Base-by-base conservation (phyloP, 495 filamentous ascomycete species). In the Pseudevernia furfuracea region DNA sequence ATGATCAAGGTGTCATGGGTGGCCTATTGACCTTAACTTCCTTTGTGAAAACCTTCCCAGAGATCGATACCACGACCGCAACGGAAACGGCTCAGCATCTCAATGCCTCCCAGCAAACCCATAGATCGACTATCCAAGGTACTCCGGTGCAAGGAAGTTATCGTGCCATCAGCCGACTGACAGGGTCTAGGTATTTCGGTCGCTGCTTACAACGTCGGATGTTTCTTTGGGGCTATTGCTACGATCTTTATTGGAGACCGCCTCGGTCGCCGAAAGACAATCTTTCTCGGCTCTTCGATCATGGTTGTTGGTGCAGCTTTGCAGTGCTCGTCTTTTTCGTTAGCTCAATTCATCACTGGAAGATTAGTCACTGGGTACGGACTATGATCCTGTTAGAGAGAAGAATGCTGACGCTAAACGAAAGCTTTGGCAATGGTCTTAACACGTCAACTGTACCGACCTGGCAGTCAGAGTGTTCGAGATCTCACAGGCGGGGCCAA, bases 391-490 rank as follows among this genome's bases (percentile, higher is more conserved):
- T 12, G 76, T 76, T 1, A 72, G 52, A 34, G 71, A 58, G 65
- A 61, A 71, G 14, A 6, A 3, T 34, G 34, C 59, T 67, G 30
- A 67, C 23, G n/a, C 25, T 21, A 55, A 44, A 25, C 11, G 21
- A 37, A 44, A 59, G 60, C 48, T 62, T 68, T 74, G 75, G 79
- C 44, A 84, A 84, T 63, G 82, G 83, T 52, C 80, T 88, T 71
- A 86, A 85, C 67, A 85, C 85, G 3, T 82, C 84, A 0, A 88
- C 84, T 1, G 84, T 90, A 17, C 89, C 89, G 1, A 88, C 85
- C 1, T 92, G 87, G 87, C 89, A 91, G 68, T 88, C 88, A 2
- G 89, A 93, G 72, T 89, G 86, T 59, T 87, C 86, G 57, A 88
- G 86, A 67, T 81, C 88, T 5, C 86, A 91, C 66, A 82, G 84